Conservation (phyloP, 139 green algal genomes). For the Ulvella scutata region DNA sequence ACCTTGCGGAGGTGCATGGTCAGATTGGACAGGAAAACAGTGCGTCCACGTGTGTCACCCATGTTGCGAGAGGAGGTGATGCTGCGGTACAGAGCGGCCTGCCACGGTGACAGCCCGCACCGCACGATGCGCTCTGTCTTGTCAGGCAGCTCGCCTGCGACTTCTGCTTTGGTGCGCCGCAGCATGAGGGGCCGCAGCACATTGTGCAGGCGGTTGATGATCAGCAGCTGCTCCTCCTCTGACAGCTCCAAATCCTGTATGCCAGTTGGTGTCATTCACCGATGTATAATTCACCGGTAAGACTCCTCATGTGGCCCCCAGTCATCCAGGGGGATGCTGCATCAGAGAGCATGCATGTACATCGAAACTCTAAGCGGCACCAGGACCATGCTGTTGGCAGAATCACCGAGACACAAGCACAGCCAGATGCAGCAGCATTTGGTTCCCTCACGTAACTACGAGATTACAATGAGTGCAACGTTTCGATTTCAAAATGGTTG, state of each 20-base stretch:
- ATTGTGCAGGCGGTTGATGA: slow-evolving; percentile 43
- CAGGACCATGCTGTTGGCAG: background rate
- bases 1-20: slow-evolving; percentile 56
- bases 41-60: background rate
- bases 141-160: slow-evolving; percentile 34
- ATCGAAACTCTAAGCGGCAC: background rate
- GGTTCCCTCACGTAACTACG: background rate
- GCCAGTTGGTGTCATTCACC: background rate
- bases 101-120: slow-evolving; percentile 49
- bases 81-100: slow-evolving; percentile 38
- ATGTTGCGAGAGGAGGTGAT: slow-evolving; percentile 22
- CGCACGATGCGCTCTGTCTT: slow-evolving; percentile 38
- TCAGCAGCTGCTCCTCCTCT: slow-evolving; percentile 40
- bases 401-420: background rate
- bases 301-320: background rate
- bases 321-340: background rate
- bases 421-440: background rate
- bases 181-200: slow-evolving; percentile 40
- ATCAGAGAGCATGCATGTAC: background rate
- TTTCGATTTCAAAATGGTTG: background rate
- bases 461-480: background rate
- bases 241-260: slow-evolving; percentile 10
- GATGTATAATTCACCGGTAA: background rate
- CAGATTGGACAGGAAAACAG: slow-evolving; percentile 29
- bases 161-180: slow-evolving; percentile 28